A percentile compares a stretch with the other conserved stretches of the same genome.
Evolutionary conservation across 177 flowering plant species (phyloP).

Genomic region (Vitis hybrid): DNA sequence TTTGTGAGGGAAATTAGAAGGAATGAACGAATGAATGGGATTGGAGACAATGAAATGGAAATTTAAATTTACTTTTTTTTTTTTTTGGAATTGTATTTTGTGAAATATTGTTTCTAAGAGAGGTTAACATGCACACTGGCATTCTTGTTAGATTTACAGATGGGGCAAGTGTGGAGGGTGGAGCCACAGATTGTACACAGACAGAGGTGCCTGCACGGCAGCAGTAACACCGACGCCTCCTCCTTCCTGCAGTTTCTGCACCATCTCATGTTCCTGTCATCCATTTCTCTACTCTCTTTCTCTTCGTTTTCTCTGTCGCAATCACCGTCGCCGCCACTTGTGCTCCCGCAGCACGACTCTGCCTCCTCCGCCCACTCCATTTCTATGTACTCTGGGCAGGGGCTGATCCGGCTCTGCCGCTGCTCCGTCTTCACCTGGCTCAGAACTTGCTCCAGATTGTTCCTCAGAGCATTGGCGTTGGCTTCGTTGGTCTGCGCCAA

Average conservation of each 20-base stretch:
- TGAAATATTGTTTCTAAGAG: conserved; percentile 23
- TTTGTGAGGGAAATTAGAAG: no score
- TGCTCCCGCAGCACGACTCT: conserved; percentile 58
- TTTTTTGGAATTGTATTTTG: conserved; percentile 1
- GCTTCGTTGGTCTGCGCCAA: conserved; percentile 80
- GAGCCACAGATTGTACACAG: conserved; percentile 62
- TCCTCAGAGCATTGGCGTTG: conserved; percentile 58
- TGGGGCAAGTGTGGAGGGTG: conserved; percentile 57
- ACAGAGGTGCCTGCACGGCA: conserved; percentile 86
- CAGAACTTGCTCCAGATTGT: conserved; percentile 60
- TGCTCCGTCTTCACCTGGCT: no score
- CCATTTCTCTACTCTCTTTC: conserved; percentile 6
- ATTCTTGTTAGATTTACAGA: conserved; percentile 58
- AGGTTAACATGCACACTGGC: conserved; percentile 62
- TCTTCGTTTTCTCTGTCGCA: conserved; percentile 16
- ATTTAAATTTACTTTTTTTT: background rate
- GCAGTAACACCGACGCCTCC: conserved; percentile 60
- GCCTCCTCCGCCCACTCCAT: conserved; percentile 20
- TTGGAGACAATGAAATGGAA: no score
- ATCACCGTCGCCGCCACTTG: background rate
- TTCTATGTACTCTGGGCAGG: background rate
- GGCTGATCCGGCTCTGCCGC: no score
- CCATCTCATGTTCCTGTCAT: conserved; percentile 13
- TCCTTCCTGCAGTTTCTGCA: conserved; percentile 58
- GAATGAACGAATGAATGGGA: background rate